phyloP scores from a whole-genome alignment of 192 early-diverging fungal genomes.

The Backusella morwellensis region DNA sequence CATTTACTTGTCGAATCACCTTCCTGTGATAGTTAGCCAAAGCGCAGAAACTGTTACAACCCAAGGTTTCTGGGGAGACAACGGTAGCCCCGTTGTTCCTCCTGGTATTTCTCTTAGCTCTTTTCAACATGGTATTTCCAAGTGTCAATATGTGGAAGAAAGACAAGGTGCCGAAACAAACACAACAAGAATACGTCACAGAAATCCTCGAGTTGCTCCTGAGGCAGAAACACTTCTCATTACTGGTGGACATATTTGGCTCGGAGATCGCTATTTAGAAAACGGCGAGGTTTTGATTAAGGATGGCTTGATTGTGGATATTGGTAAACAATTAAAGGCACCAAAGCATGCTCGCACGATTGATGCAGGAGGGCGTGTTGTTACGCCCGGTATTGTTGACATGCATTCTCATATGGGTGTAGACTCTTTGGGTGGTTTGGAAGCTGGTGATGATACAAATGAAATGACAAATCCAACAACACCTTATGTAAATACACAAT shows the following conservation, averaged over 20 bases:
- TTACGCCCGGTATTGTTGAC: constrained; percentile 82
- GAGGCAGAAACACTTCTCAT: constrained; percentile 46
- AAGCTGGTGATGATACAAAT: constrained; percentile 47
- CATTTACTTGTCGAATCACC: neutral
- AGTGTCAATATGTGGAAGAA: constrained; percentile 12
- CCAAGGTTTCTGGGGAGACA: neutral
- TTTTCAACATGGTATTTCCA: constrained; percentile 12
- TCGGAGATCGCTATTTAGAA: constrained; percentile 40
- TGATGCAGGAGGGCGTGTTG: constrained; percentile 60
- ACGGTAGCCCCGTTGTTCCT: constrained; percentile 4
- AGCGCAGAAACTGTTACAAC: neutral
- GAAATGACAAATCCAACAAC: constrained; percentile 46
- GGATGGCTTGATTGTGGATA: constrained; percentile 52
- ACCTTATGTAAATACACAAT: constrained; percentile 38
- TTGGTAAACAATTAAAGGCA: constrained; percentile 40
- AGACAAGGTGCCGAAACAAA: constrained; percentile 9
- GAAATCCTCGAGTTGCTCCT: constrained; percentile 46
- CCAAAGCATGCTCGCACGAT: constrained; percentile 43
- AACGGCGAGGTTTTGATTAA: constrained; percentile 57
- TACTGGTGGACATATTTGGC: constrained; percentile 55
- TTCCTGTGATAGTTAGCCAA: neutral
- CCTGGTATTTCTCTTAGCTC: constrained; percentile 24
- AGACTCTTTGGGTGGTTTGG: constrained; percentile 42
- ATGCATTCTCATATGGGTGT: constrained; percentile 64
- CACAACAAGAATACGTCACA: constrained; percentile 14